These are phyloP conservation scores for Yamadazyma oceani DNA, from an alignment of 1,139 yeast genomes.

Conservation along the genomic window DNA sequence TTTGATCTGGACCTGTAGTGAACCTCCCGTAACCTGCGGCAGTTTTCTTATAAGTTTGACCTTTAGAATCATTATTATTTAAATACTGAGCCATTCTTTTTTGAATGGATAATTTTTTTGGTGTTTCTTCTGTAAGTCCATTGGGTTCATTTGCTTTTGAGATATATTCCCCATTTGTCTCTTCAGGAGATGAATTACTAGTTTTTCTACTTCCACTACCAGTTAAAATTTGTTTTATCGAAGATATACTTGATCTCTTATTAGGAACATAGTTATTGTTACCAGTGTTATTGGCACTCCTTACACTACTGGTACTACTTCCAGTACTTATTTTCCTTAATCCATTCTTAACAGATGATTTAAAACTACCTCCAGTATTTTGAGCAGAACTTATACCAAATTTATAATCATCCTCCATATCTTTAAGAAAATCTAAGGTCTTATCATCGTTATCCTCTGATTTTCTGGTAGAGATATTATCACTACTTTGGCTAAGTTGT, in stretches of 20 bases:
- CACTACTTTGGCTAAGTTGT: constrained; percentile 30
- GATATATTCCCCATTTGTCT: constrained; percentile 7
- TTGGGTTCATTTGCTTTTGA: constrained; percentile 1
- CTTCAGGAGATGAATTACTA: constrained; percentile 9
- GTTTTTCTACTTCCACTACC: constrained; percentile 26
- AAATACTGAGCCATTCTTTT: constrained; percentile 65
- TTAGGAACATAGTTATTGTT: constrained; percentile 15
- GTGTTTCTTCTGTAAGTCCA: constrained; percentile 10
- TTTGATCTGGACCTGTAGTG: constrained; percentile 42
- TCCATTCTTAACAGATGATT: constrained; percentile 31
- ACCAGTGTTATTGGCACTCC: constrained; percentile 23
- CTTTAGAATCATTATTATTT: constrained; percentile 43
- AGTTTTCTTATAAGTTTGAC: constrained; percentile 39
- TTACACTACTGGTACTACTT: constrained; percentile 20
- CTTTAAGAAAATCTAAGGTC: constrained; percentile 58
- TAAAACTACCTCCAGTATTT: constrained; percentile 49
- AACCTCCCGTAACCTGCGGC: constrained; percentile 78
- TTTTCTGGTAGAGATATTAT: constrained; percentile 17
- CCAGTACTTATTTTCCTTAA: constrained; percentile 46
- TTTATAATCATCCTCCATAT: constrained; percentile 35
- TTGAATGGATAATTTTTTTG: constrained; percentile 54
- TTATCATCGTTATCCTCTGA: constrained; percentile 23
- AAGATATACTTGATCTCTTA: constrained; percentile 42
- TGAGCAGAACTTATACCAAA: constrained; percentile 18
- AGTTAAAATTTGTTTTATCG: constrained; percentile 44